These are phyloP conservation scores for Saccharomycopsis lassenensis DNA, from an alignment of 805 yeast species.

Conservation along the genomic window DNA sequence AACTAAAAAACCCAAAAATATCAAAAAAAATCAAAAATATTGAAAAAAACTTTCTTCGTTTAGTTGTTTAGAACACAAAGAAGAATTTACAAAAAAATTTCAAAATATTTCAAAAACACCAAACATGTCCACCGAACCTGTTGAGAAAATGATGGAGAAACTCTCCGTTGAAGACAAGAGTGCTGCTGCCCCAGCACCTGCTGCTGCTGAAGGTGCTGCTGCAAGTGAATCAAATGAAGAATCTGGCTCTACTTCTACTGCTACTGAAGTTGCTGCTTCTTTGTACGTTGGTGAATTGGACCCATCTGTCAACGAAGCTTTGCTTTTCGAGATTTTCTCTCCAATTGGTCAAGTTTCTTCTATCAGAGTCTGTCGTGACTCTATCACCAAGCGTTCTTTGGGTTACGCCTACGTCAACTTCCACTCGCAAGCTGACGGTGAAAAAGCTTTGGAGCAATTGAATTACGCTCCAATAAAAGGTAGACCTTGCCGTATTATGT, in stretches of 20 bases:
- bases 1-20: no score
- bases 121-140: no score
- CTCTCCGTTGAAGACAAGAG: conserved; percentile 16
- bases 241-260: conserved; percentile 28
- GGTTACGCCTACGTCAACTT: conserved; percentile 98
- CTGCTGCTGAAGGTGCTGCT: conserved; percentile 24
- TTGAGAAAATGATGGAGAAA: no score
- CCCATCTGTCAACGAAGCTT: conserved; percentile 86
- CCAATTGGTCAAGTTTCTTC: conserved; percentile 92
- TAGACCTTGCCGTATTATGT: conserved; percentile 97
- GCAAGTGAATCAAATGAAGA: conserved; percentile 20
- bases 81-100: no score
- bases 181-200: conserved; percentile 23
- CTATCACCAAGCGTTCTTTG: conserved; percentile 89
- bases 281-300: conserved; percentile 97
- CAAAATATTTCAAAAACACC: no score
- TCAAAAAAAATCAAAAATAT: no score
- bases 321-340: conserved; percentile 87
- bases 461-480: conserved; percentile 93
- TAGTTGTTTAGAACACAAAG: no score
- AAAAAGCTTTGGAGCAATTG: conserved; percentile 86
- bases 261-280: conserved; percentile 62
- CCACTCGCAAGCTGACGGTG: conserved; percentile 83
- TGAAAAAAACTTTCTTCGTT: no score
- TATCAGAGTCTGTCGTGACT: conserved; percentile 98